A percentile compares a stretch with the other conserved stretches of the same genome.
Conservation (phyloP, 768 basidiomycete species). For the Lyophyllum semitale region DNA sequence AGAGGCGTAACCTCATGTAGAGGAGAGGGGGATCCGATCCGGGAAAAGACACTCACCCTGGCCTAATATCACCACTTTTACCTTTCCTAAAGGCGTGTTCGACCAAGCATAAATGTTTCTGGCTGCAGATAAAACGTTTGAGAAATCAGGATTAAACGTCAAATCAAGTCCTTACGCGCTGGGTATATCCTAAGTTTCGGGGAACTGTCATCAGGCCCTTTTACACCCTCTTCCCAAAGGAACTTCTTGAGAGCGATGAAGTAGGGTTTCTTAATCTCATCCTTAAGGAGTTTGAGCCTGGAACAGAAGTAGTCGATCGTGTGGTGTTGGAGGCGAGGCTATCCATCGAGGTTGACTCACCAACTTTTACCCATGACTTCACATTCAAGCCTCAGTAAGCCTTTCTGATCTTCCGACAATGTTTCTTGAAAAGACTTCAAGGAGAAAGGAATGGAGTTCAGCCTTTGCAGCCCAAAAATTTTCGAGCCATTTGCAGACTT, state of each 20-base stretch:
- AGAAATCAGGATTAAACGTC: slow-evolving; percentile 1
- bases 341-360: slow-evolving; percentile 34
- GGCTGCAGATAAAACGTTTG: slow-evolving; percentile 38
- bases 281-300: slow-evolving; percentile 75
- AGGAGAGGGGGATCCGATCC: slow-evolving; percentile 7
- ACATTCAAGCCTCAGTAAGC: slow-evolving; percentile 66
- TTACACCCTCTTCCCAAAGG: slow-evolving; percentile 66
- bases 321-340: not conserved
- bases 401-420: slow-evolving; percentile 57
- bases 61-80: slow-evolving; percentile 87
- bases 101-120: slow-evolving; percentile 92
- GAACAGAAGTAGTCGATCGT: slow-evolving; percentile 1
- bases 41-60: slow-evolving; percentile 42
- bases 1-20: slow-evolving; percentile 10
- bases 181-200: slow-evolving; percentile 71
- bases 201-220: slow-evolving; percentile 47
- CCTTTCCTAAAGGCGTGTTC: slow-evolving; percentile 78
- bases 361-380: slow-evolving; percentile 76
- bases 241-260: slow-evolving; percentile 73
- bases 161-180: slow-evolving; percentile 50
- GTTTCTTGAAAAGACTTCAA: slow-evolving; percentile 51
- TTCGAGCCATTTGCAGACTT: slow-evolving; percentile 8
- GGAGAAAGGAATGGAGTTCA: slow-evolving; percentile 76
- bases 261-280: slow-evolving; percentile 77
- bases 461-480: slow-evolving; percentile 26